Base-by-base conservation (phyloP, 805 yeast species). In the Babjeviella inositovora region DNA sequence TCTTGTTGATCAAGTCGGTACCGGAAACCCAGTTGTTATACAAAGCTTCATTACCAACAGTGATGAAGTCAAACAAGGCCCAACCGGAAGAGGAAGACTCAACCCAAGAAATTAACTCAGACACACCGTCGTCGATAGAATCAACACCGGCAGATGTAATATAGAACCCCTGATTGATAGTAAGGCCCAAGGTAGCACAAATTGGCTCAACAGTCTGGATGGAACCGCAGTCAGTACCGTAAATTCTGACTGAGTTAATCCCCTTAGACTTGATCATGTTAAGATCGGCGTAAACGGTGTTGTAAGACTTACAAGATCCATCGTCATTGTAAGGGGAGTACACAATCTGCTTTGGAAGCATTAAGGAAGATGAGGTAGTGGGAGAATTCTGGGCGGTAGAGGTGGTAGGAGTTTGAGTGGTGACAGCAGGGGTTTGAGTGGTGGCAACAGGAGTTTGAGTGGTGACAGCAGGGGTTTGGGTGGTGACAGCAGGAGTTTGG, bases 21-120 rank as follows among this genome's bases (percentile, higher is more conserved):
- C 63, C 80, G 6, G 79, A 40, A 37, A 64, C 53, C 47, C 51
- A 79, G 7, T 70, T 72, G 16, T 70, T 55, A 35, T 60, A 62
- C 26, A 85, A 54, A 15, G 92, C 94, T 53, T 85, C 96, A 42
- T 85, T 85, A 28, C 95, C 96, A 31, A 85, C 57, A 11, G 92
- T 76, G 35, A 85, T 59, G 43, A 52, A 70, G 29, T 74, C 75
- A 49, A 82, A 72, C n/a, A 74, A 50, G 29, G 54, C 70, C 92
- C 92, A 85, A 17, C 62, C 65, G 32, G 57, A 61, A 6, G 47
- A 22, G 19, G 32, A 37, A 8, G 27, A 23, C 14, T 41, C 20
- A 22, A 57, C 62, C 36, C 57, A 57, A 13, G 25, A 17, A 26
- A 82, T 61, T 23, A 84, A 37, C 15, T 51, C 66, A 11, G 42